Conservation (phyloP, 2,329 filamentous ascomycete genomes). For the Claviceps capensis region DNA sequence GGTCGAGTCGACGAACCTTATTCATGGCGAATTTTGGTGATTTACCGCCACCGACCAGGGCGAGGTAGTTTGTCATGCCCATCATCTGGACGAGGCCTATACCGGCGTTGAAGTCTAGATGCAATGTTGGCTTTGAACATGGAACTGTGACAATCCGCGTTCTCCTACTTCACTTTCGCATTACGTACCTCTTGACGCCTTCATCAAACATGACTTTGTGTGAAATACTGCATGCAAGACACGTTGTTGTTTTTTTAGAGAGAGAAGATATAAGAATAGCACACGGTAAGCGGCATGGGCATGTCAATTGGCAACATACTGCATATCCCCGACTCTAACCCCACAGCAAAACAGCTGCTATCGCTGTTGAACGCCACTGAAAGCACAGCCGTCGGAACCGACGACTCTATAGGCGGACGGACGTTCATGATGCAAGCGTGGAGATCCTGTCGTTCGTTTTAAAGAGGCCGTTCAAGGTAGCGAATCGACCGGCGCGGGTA, state of each 20-base stretch:
- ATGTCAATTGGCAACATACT: constrained; percentile 37
- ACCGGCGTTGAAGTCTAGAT: constrained; percentile 62
- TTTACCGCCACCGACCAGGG: constrained; percentile 76
- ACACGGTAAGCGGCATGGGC: background rate
- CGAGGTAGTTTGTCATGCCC: constrained; percentile 73
- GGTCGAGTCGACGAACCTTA: constrained; percentile 39
- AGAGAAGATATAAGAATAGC: background rate
- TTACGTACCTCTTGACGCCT: constrained; percentile 33
- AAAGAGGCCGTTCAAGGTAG: background rate
- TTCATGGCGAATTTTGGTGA: constrained; percentile 77
- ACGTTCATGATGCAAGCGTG: constrained; percentile 62
- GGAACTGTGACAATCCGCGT: background rate
- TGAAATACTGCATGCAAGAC: constrained; percentile 50
- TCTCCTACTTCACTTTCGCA: background rate
- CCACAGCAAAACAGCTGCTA: constrained; percentile 73
- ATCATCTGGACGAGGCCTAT: constrained; percentile 79
- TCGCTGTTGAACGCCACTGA: constrained; percentile 80
- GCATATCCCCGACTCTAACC: constrained; percentile 73
- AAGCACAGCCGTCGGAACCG: constrained; percentile 59
- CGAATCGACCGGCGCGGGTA: no score
- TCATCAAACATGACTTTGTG: constrained; percentile 56
- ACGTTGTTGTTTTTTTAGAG: background rate
- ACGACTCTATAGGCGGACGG: constrained; percentile 68
- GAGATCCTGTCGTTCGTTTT: background rate
- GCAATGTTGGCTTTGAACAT: background rate